Conservation (phyloP, 352 stramenopile genomes). For the Thalassiosira oceanica region DNA sequence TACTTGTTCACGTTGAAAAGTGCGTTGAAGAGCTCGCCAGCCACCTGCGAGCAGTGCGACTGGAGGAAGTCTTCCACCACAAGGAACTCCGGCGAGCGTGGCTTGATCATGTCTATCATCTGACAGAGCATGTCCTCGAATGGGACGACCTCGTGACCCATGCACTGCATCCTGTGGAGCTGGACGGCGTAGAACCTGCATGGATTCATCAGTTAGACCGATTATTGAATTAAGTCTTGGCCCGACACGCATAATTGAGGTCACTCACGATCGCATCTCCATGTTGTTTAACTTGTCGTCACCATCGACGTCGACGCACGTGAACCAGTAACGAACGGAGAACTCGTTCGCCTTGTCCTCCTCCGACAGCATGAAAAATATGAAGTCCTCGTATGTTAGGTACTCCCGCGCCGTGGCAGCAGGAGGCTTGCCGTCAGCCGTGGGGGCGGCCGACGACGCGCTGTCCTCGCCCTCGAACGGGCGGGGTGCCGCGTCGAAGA, state of each 20-base stretch:
- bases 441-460: slow-evolving; percentile 12
- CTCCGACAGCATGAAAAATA: slow-evolving; percentile 98
- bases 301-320: slow-evolving; percentile 96
- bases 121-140: slow-evolving; percentile 99
- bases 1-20: slow-evolving; percentile 99
- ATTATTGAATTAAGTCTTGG: too few species aligned
- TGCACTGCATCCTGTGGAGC: slow-evolving; percentile 95
- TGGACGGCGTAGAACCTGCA: slow-evolving; percentile 84
- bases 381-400: slow-evolving; percentile 88
- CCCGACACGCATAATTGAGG: too few species aligned
- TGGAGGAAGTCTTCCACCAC: slow-evolving; percentile 82
- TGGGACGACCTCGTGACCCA: slow-evolving; percentile 96
- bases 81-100: slow-evolving; percentile 47
- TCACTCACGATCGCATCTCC: slow-evolving; percentile 86
- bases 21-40: slow-evolving; percentile 97
- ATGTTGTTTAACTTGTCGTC: slow-evolving; percentile 94
- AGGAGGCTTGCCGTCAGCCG: too few species aligned
- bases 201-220: too few species aligned
- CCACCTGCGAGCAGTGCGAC: slow-evolving; percentile 82
- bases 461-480: slow-evolving; percentile 61
- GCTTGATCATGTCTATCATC: slow-evolving; percentile 92
- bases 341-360: slow-evolving; percentile 97
- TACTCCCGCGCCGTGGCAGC: slow-evolving; percentile 65
- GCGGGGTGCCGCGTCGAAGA: slow-evolving; percentile 80
- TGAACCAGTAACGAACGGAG: slow-evolving; percentile 97